Evolutionary conservation across 2,329 filamentous ascomycete species (phyloP).

Genomic region (Cercospora berteroae): DNA sequence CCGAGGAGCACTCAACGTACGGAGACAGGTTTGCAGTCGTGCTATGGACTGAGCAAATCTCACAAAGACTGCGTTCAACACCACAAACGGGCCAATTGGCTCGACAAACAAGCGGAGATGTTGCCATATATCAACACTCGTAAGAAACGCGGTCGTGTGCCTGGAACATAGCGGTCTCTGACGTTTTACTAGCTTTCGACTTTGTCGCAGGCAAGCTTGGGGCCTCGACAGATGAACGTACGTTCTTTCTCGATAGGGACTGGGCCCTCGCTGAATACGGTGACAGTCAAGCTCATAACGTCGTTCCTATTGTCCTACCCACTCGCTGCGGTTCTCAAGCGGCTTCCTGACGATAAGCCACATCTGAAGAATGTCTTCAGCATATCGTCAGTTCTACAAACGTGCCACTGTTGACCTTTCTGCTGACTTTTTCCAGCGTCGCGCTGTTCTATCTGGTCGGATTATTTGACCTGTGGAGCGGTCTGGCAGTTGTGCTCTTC

Average conservation of each 20-base stretch:
- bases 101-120: slow-evolving; percentile 45
- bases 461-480: slow-evolving; percentile 88
- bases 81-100: slow-evolving; percentile 10
- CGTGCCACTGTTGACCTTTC: neutral
- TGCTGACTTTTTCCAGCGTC: slow-evolving; percentile 51
- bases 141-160: slow-evolving; percentile 40
- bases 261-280: slow-evolving; percentile 1
- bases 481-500: slow-evolving; percentile 73
- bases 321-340: slow-evolving; percentile 81
- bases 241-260: slow-evolving; percentile 25
- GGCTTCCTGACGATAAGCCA: slow-evolving; percentile 80
- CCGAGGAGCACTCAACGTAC: neutral
- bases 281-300: slow-evolving; percentile 82
- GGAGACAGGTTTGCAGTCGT: neutral
- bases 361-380: slow-evolving; percentile 86
- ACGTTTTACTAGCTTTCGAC: slow-evolving; percentile 54
- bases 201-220: slow-evolving; percentile 58
- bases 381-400: slow-evolving; percentile 57
- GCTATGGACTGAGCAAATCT: neutral
- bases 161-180: slow-evolving; percentile 17
- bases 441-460: slow-evolving; percentile 90
- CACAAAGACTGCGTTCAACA: neutral
- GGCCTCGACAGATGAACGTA: slow-evolving; percentile 64
- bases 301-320: slow-evolving; percentile 92
- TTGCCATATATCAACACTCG: slow-evolving; percentile 63